Evolutionary conservation across 2,329 filamentous ascomycete genomes (phyloP).

Genomic region (Geosmithia flava): DNA sequence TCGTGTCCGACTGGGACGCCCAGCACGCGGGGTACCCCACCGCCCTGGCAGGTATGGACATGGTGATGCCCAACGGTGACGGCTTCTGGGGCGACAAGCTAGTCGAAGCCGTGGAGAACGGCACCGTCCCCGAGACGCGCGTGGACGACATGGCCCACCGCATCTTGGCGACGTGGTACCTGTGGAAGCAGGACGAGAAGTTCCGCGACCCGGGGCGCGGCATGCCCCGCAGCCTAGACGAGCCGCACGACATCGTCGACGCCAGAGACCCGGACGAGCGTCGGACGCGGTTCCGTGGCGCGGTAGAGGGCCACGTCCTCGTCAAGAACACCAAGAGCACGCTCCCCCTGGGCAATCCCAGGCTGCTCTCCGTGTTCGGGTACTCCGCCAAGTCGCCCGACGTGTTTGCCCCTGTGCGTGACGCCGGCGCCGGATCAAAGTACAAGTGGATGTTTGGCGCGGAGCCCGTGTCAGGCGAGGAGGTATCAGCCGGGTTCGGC

Average conservation of each 20-base stretch:
- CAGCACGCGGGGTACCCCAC: constrained; percentile 52
- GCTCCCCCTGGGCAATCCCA: constrained; percentile 38
- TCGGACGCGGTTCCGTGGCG: constrained; percentile 35
- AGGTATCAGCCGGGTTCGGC: constrained; percentile 15
- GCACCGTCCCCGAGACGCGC: constrained; percentile 40
- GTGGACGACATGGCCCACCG: constrained; percentile 46
- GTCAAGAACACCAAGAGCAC: constrained; percentile 46
- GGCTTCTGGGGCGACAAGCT: constrained; percentile 40
- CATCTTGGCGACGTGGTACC: constrained; percentile 42
- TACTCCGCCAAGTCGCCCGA: constrained; percentile 42
- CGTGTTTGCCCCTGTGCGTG: constrained; percentile 22
- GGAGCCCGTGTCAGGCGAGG: constrained; percentile 20
- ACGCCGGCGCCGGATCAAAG: constrained; percentile 18
- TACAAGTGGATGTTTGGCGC: constrained; percentile 21
- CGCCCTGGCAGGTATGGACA: constrained; percentile 55
- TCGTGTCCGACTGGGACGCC: constrained; percentile 56
- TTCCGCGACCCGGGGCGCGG: constrained; percentile 36
- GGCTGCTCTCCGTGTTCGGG: constrained; percentile 45
- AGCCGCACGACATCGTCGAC: constrained; percentile 40
- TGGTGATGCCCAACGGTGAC: constrained; percentile 49
- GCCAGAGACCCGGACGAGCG: constrained; percentile 33
- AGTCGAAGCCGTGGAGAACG: constrained; percentile 44
- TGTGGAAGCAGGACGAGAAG: constrained; percentile 34
- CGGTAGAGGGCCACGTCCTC: constrained; percentile 50
- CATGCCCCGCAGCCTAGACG: constrained; percentile 33